Base-by-base conservation (phyloP, 2,329 filamentous ascomycete genomes). In the Penicillium palitans region DNA sequence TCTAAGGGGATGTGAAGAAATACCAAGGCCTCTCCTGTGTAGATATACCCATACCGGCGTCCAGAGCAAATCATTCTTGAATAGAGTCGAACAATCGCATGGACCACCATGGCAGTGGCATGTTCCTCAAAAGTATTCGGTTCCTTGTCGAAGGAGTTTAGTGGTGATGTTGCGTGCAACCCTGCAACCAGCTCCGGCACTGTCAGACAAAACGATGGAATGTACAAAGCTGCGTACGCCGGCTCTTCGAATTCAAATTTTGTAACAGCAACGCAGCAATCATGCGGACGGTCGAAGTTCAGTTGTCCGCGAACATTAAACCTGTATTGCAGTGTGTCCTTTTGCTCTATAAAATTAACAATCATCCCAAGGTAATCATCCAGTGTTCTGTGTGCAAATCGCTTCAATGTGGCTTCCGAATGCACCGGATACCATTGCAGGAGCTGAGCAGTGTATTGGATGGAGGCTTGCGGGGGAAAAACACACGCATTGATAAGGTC, bases 1-100 rank as follows among this genome's bases (percentile, higher is more conserved):
- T 57, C 29, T 7, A 62, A 48, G 9, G 61, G 61, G 41, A 73
- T 72, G 44, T 65, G 48, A 6, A 73, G 64, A 47, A 72, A 74
- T 37, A 73, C 63, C 61, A 69, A 70, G 17, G 67, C 67, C 61
- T 72, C 68, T 37, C 68, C 70, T 17, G 66, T 73, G 39, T 62
- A 65, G 33, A 74, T 65, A 48, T 67, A 73, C 6, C 70, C 68
- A 51, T 69, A 55, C 52, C 44, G 65, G 35, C 69, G 41, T 42
- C 69, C 65, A 33, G 47, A 57, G 46, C 58, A 55, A 10, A 66
- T 46, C 68, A 73, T 74, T 41, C 72, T 70, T 31, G 62, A 70
- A 55, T 71, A 74, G 40, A 72, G 60, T 39, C 72, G 61, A 51
- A 66, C 70, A 46, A 67, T 58, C 5, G 68, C 65, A 25, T 65